phyloP scores from a whole-genome alignment of 371 early-diverging fungal genomes.

The Rhizomucor miehei region DNA sequence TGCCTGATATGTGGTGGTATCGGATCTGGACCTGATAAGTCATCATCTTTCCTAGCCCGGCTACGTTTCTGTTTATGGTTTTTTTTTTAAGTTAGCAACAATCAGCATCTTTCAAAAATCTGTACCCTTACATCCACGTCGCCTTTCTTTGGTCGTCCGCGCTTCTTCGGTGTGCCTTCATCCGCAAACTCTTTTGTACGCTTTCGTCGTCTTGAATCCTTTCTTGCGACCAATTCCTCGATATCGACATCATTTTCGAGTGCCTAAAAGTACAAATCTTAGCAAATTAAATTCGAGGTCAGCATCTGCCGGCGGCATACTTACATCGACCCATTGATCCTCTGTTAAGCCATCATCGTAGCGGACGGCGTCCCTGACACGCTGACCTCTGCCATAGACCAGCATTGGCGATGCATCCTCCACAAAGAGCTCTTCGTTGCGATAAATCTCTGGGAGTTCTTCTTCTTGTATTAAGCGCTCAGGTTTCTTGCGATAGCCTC shows the following conservation, averaged over 20 bases:
- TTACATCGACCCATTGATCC: constrained; percentile 84
- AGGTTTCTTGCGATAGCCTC: constrained; percentile 37
- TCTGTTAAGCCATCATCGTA: constrained; percentile 95
- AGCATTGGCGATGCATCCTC: constrained; percentile 42
- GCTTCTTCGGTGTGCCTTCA: constrained; percentile 18
- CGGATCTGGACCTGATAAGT: constrained; percentile 23
- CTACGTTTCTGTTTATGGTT: constrained; percentile 19
- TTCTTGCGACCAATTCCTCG: constrained; percentile 52
- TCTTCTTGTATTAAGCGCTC: constrained; percentile 79
- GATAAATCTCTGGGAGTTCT: constrained; percentile 84
- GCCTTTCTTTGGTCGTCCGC: constrained; percentile 28
- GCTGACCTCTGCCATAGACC: constrained; percentile 60
- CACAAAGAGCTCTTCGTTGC: constrained; percentile 55
- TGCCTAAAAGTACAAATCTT: constrained; percentile 46
- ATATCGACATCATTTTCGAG: constrained; percentile 65
- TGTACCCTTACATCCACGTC: constrained; percentile 8
- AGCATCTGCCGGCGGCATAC: background rate
- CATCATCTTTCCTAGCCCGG: constrained; percentile 15
- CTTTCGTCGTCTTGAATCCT: constrained; percentile 26
- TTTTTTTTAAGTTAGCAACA: background rate
- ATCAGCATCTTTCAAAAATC: background rate
- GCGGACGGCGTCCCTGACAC: constrained; percentile 61
- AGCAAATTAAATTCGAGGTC: background rate
- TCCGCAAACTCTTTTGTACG: constrained; percentile 13
- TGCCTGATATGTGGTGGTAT: constrained; percentile 41